phyloP scores from a whole-genome alignment of 139 green algal genomes.

The Deuterostichococcus epilithicus region DNA sequence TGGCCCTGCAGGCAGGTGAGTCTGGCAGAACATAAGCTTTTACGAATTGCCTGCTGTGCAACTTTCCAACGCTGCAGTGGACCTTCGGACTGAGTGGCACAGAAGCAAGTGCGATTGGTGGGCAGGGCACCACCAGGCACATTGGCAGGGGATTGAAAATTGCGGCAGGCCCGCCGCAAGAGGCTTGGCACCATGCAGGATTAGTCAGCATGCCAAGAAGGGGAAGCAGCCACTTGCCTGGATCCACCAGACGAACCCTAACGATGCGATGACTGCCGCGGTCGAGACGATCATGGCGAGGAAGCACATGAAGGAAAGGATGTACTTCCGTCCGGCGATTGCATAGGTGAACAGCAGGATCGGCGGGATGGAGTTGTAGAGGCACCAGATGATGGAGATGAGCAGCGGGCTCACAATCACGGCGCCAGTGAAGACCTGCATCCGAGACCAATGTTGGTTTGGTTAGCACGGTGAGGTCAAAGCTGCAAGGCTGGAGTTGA shows the following conservation, averaged over 20 bases:
- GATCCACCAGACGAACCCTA: conserved; percentile 30
- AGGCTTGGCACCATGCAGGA: too few relatives aligned
- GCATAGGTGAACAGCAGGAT: conserved; percentile 25
- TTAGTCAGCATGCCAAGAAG: too few relatives aligned
- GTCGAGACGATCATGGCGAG: background rate
- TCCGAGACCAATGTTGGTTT: conserved; percentile 14
- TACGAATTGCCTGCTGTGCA: too few relatives aligned
- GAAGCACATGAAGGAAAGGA: conserved; percentile 4
- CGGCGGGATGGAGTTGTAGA: conserved; percentile 20
- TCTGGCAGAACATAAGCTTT: too few relatives aligned
- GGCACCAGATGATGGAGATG: conserved; percentile 27
- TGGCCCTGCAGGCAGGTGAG: background rate
- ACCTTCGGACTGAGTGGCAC: too few relatives aligned
- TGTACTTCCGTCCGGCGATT: conserved; percentile 7
- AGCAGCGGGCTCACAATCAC: conserved; percentile 17
- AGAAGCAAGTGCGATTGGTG: too few relatives aligned
- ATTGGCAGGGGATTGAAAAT: too few relatives aligned
- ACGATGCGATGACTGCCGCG: conserved; percentile 3
- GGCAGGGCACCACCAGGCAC: too few relatives aligned
- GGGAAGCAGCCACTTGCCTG: background rate
- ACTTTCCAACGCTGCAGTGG: too few relatives aligned
- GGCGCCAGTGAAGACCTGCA: conserved; percentile 22
- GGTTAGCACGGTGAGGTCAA: background rate
- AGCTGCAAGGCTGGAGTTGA: too few relatives aligned
- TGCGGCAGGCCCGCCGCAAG: too few relatives aligned